Conservation (phyloP, 164 flowering plant genomes). For the Liquidambar formosana region DNA sequence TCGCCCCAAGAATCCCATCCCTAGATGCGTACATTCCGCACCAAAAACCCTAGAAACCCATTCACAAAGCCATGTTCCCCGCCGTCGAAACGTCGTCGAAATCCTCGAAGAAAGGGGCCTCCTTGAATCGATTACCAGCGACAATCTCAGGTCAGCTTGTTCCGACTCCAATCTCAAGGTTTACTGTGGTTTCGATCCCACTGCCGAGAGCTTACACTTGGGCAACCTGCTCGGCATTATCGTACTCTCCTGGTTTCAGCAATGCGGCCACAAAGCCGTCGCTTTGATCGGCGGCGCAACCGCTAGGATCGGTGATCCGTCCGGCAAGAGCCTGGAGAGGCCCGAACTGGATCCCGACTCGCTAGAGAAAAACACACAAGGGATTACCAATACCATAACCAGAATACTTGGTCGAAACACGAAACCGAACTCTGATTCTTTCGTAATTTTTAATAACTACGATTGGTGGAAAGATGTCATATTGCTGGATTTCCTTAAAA, state of each 20-base stretch:
- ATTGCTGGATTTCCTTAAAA: conserved; percentile 59
- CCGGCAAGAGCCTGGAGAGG: conserved; percentile 73
- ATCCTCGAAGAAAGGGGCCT: conserved; percentile 71
- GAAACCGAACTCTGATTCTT: conserved; percentile 6
- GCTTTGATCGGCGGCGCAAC: conserved; percentile 86
- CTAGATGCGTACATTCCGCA: conserved; percentile 9
- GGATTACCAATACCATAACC: conserved; percentile 37
- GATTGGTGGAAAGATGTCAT: conserved; percentile 86
- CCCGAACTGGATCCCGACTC: conserved; percentile 61
- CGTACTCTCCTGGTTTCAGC: conserved; percentile 79
- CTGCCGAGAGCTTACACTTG: conserved; percentile 76
- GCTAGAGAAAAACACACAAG: conserved; percentile 47
- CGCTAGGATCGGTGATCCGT: conserved; percentile 81
- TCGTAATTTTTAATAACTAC: conserved; percentile 57
- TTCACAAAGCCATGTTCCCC: not conserved
- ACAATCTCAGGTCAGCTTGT: conserved; percentile 45
- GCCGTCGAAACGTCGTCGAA: conserved; percentile 48
- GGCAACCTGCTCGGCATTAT: conserved; percentile 81
- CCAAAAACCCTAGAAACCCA: conserved; percentile 8
- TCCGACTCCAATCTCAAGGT: conserved; percentile 36
- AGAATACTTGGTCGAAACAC: conserved; percentile 32
- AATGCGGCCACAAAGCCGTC: conserved; percentile 62
- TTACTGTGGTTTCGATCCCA: conserved; percentile 91
- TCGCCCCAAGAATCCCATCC: conserved; percentile 5
- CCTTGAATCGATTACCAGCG: conserved; percentile 69